These are phyloP conservation scores for Pittosporum tobira DNA, from an alignment of 129 eudicot genomes.

Conservation along the genomic window DNA sequence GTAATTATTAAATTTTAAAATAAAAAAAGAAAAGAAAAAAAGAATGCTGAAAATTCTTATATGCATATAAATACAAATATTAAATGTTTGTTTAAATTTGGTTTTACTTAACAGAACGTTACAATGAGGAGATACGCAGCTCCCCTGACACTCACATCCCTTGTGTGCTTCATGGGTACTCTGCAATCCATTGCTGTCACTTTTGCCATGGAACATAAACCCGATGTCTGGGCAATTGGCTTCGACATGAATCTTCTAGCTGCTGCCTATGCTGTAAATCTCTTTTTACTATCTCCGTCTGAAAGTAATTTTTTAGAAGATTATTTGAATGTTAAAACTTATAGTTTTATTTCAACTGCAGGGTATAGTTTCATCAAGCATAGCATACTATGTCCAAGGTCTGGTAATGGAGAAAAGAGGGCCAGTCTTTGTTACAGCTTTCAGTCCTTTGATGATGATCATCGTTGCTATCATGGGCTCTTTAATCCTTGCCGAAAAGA, in stretches of 20 bases:
- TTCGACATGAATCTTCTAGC: constrained; percentile 95
- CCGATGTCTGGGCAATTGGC: constrained; percentile 75
- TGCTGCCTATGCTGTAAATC: constrained; percentile 95
- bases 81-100: constrained; percentile 2
- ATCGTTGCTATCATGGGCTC: constrained; percentile 97
- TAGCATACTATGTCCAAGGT: constrained; percentile 97
- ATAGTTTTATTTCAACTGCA: constrained; percentile 6
- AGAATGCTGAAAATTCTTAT: no score
- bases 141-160: constrained; percentile 69
- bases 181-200: constrained; percentile 89
- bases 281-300: constrained; percentile 9
- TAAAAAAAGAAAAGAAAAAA: no score
- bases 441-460: constrained; percentile 98
- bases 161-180: constrained; percentile 93
- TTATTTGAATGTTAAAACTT: no score
- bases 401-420: constrained; percentile 90
- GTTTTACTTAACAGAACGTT: constrained; percentile 38
- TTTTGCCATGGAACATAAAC: constrained; percentile 83
- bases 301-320: no score
- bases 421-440: constrained; percentile 93
- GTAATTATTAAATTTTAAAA: constrained; percentile 22
- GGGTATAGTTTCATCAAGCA: constrained; percentile 92
- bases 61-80: no score
- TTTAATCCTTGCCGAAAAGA: constrained; percentile 80
- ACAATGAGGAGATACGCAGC: constrained; percentile 82